Evolutionary conservation across 306 rosid species (phyloP).

Genomic region (Rosa chinensis): DNA sequence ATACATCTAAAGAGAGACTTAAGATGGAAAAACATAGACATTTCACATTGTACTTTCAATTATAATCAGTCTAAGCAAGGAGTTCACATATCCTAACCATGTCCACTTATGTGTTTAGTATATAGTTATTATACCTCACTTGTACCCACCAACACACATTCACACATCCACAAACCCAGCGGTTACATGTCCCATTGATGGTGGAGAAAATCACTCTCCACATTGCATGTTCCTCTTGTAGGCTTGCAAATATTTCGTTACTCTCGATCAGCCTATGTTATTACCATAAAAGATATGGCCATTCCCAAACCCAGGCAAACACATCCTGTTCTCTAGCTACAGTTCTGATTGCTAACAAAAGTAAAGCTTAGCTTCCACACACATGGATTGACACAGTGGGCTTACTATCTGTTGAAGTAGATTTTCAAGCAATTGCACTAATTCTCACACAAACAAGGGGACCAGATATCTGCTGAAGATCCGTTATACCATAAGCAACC

Average conservation of each 20-base stretch:
- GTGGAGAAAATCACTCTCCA: not conserved
- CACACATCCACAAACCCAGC: not conserved
- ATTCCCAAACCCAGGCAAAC: not conserved
- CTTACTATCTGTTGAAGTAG: not conserved
- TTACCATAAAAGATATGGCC: not conserved
- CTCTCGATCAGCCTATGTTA: not conserved
- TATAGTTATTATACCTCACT: not conserved
- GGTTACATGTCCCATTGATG: not conserved
- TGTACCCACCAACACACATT: not conserved
- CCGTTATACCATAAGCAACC: not conserved
- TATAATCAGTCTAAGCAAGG: not conserved
- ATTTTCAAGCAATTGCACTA: constrained; percentile 8
- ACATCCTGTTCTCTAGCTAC: not conserved
- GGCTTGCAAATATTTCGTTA: not conserved
- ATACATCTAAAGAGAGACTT: not conserved
- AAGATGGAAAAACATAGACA: not conserved
- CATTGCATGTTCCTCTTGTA: not conserved
- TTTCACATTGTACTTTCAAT: not conserved
- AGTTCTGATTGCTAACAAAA: not conserved
- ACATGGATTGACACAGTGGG: not conserved
- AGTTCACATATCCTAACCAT: not conserved
- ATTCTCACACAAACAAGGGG: not conserved
- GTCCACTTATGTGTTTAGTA: too few species aligned
- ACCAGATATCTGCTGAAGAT: constrained; percentile 3
- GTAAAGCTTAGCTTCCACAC: not conserved